These are phyloP conservation scores for Candida incommunis DNA, from an alignment of 805 yeast genomes.

Conservation along the genomic window DNA sequence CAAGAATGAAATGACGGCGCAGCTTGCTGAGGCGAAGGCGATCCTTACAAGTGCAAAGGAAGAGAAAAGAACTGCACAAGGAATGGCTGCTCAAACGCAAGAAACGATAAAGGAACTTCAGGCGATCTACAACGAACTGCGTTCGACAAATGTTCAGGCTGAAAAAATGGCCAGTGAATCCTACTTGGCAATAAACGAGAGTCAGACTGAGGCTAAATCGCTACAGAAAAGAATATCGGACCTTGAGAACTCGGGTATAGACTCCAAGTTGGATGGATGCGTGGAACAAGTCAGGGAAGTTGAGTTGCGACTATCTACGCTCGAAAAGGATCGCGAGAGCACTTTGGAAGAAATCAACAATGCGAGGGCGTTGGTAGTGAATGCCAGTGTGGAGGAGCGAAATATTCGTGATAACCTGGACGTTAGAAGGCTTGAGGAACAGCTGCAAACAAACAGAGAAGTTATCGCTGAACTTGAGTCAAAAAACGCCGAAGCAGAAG, in stretches of 20 bases:
- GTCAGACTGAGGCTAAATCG: neutral
- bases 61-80: neutral
- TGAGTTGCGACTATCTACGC: neutral
- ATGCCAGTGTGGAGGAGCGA: conserved; percentile 47
- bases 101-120: neutral
- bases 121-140: neutral
- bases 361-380: neutral
- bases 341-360: conserved; percentile 3
- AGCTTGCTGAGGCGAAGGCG: neutral
- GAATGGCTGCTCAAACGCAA: neutral
- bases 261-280: neutral
- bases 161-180: conserved; percentile 9
- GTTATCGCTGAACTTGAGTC: conserved; percentile 35
- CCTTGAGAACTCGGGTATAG: conserved; percentile 4
- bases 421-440: conserved; percentile 30
- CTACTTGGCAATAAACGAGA: neutral
- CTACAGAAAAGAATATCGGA: conserved; percentile 1
- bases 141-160: neutral
- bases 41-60: neutral
- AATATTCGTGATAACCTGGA: conserved; percentile 53
- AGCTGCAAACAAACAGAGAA: conserved; percentile 24
- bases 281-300: neutral
- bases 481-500: conserved; percentile 43
- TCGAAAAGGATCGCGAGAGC: neutral
- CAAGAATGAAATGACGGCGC: neutral